phyloP scores from a whole-genome alignment of 139 green algal species.

The Zygnema cylindricum region DNA sequence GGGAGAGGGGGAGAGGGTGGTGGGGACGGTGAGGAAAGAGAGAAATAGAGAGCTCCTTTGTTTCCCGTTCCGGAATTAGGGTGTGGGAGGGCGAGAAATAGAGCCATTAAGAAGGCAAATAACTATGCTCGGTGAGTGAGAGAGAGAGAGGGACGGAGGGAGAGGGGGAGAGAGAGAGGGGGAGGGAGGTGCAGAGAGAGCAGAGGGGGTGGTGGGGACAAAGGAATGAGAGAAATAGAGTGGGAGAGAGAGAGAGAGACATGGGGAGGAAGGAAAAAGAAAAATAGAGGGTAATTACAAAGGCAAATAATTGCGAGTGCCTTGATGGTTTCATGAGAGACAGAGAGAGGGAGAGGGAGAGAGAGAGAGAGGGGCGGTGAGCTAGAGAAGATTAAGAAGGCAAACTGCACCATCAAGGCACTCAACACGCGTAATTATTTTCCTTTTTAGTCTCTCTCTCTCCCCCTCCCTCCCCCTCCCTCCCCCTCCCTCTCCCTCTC shows the following conservation, averaged over 20 bases:
- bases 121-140: background rate
- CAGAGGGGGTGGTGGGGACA: background rate
- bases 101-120: background rate
- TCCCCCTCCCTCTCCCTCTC: background rate
- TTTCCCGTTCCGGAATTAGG: too few relatives aligned
- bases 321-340: background rate
- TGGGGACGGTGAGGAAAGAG: background rate
- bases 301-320: constrained; percentile 3
- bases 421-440: too few relatives aligned
- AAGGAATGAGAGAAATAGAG: background rate
- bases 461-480: background rate
- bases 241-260: background rate
- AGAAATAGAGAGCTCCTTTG: background rate
- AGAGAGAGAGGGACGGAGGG: background rate
- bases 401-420: background rate
- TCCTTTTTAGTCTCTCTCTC: background rate
- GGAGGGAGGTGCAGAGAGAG: background rate
- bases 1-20: background rate
- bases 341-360: background rate
- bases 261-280: background rate
- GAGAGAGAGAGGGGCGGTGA: constrained; percentile 26
- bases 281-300: constrained; percentile 6
- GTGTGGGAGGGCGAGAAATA: background rate
- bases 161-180: background rate
- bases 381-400: background rate